Conservation (phyloP, 1,139 yeast species). For the Cylindricascospora bacillispora region DNA sequence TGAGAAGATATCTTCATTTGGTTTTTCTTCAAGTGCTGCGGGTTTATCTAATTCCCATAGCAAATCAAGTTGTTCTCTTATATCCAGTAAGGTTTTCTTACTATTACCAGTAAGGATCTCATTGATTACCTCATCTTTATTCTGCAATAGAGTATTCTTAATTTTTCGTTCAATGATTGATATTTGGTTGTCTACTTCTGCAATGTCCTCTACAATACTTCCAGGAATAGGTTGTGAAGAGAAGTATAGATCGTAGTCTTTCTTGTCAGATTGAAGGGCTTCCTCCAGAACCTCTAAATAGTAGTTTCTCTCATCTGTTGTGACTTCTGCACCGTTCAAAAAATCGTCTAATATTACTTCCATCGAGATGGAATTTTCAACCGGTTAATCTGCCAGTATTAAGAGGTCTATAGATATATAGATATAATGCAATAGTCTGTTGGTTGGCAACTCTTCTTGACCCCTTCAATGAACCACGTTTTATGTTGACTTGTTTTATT, state of each 20-base stretch:
- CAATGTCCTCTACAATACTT: conserved; percentile 32
- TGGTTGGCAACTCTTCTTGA: too few relatives aligned
- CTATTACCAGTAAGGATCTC: conserved; percentile 20
- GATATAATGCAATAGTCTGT: too few relatives aligned
- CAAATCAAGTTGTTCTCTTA: conserved; percentile 24
- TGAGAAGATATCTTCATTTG: conserved; percentile 5
- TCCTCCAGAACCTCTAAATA: conserved; percentile 11
- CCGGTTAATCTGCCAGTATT: too few relatives aligned
- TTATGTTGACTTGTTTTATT: too few relatives aligned
- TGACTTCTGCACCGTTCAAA: background rate
- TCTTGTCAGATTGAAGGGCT: conserved; percentile 13
- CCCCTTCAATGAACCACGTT: too few relatives aligned
- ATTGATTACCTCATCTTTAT: conserved; percentile 26
- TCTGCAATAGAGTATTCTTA: conserved; percentile 24
- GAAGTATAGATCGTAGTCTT: conserved; percentile 17
- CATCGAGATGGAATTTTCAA: conserved; percentile 4
- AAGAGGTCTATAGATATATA: too few relatives aligned
- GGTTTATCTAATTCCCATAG: conserved; percentile 25
- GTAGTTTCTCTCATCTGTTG: conserved; percentile 5
- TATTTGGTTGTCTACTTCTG: conserved; percentile 35
- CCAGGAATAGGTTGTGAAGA: conserved; percentile 21
- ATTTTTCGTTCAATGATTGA: conserved; percentile 28
- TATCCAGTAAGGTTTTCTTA: conserved; percentile 16
- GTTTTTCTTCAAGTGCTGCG: background rate
- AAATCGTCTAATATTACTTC: conserved; percentile 6